Percentiles rank a stretch among this genome's conserved stretches.
Evolutionary conservation across 371 early-diverging fungal species (phyloP).

Genomic region (Mucor velutinosus): DNA sequence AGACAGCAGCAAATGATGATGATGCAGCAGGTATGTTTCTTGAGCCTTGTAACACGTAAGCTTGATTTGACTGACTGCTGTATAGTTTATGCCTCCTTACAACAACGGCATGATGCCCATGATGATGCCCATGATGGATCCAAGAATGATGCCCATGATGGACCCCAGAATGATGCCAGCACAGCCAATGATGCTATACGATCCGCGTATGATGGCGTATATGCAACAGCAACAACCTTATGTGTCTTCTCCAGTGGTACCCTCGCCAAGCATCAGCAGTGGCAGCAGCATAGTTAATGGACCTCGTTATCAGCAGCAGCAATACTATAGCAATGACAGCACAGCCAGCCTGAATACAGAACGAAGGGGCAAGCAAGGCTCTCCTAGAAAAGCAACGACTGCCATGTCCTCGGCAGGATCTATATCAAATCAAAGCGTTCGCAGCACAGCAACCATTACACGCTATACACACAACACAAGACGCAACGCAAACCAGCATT

Average conservation of each 20-base stretch:
- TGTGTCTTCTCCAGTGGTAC: not conserved
- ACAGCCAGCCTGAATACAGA: not conserved
- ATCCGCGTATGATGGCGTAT: slow-evolving; percentile 7
- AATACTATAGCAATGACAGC: not conserved
- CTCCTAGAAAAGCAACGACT: not conserved
- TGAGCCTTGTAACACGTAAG: not conserved
- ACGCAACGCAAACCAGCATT: not conserved
- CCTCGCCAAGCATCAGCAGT: not conserved
- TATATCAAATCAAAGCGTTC: not conserved
- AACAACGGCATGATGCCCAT: slow-evolving; percentile 24
- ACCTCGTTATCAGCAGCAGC: not conserved
- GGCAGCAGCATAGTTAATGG: not conserved
- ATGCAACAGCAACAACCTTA: not conserved
- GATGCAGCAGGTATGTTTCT: slow-evolving; percentile 28
- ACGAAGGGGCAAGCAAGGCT: not conserved
- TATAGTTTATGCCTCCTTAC: slow-evolving; percentile 21
- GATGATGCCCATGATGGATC: slow-evolving; percentile 42
- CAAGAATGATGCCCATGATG: slow-evolving; percentile 43
- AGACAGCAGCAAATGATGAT: slow-evolving; percentile 38
- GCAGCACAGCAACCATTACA: not conserved
- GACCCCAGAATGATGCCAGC: slow-evolving; percentile 32
- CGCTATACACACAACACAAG: not conserved
- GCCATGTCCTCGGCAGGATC: not conserved
- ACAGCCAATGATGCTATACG: slow-evolving; percentile 12
- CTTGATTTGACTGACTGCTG: not conserved